Evolutionary conservation across 2,329 filamentous ascomycete genomes (phyloP).

Genomic region (Stachybotrys chlorohalonatus): DNA sequence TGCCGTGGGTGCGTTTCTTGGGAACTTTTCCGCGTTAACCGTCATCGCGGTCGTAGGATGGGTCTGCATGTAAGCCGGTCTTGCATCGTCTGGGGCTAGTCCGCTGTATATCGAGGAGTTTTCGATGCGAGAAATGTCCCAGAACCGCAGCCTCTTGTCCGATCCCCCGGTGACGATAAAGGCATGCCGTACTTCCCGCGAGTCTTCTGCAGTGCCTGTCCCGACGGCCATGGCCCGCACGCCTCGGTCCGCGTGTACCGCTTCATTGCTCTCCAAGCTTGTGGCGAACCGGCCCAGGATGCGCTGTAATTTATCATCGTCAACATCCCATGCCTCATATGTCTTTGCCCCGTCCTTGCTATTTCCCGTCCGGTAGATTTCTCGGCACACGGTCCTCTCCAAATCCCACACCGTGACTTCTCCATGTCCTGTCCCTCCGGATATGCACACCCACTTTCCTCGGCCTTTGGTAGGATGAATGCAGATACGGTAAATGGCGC

Average conservation of each 20-base stretch:
- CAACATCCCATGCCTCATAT: conserved; percentile 81
- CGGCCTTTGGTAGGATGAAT: conserved; percentile 72
- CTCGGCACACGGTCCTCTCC: conserved; percentile 78
- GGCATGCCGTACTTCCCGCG: conserved; percentile 64
- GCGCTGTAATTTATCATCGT: conserved; percentile 78
- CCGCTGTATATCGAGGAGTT: conserved; percentile 76
- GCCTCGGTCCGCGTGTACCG: conserved; percentile 51
- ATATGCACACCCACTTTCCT: conserved; percentile 78
- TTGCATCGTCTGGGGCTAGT: conserved; percentile 57
- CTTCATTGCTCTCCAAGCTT: conserved; percentile 53
- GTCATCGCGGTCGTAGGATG: conserved; percentile 55
- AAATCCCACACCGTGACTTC: conserved; percentile 95
- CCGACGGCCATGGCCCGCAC: conserved; percentile 68
- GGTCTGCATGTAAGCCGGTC: conserved; percentile 61
- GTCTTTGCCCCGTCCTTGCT: conserved; percentile 51
- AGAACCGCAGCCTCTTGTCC: conserved; percentile 87
- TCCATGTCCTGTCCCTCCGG: conserved; percentile 76
- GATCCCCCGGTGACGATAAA: conserved; percentile 83
- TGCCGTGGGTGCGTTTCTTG: conserved; percentile 25
- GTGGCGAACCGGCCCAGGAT: conserved; percentile 82
- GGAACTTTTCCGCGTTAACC: conserved; percentile 56
- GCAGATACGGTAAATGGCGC: conserved; percentile 68
- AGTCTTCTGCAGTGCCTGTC: conserved; percentile 60
- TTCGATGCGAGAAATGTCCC: conserved; percentile 76
- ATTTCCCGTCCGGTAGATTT: conserved; percentile 70